These are phyloP conservation scores for Nemania sp. DNA, from an alignment of 2,329 filamentous ascomycete genomes.

Conservation along the genomic window DNA sequence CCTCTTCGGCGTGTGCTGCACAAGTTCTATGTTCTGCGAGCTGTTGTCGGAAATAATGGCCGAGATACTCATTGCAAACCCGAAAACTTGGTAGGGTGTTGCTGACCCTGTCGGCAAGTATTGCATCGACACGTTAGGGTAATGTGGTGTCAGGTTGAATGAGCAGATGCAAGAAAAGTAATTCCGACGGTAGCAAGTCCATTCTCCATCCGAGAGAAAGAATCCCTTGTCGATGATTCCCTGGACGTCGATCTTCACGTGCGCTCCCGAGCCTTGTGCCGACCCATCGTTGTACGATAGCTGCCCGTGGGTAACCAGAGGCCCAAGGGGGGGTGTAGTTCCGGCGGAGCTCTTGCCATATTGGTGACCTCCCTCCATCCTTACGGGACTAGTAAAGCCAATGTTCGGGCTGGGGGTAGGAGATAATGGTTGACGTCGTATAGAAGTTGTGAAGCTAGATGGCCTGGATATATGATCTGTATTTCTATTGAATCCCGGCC, in stretches of 20 bases:
- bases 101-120: slow-evolving; percentile 54
- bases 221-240: slow-evolving; percentile 89
- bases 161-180: slow-evolving; percentile 87
- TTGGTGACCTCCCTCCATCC: slow-evolving; percentile 52
- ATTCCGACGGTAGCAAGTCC: slow-evolving; percentile 91
- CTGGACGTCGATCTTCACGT: slow-evolving; percentile 72
- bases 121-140: slow-evolving; percentile 50
- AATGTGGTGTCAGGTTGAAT: slow-evolving; percentile 67
- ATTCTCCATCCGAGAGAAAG: slow-evolving; percentile 77
- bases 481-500: slow-evolving; percentile 53
- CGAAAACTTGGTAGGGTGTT: slow-evolving; percentile 66
- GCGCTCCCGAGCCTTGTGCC: slow-evolving; percentile 37
- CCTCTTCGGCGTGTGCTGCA: slow-evolving; percentile 89
- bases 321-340: slow-evolving; percentile 57
- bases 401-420: slow-evolving; percentile 55
- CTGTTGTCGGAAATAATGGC: slow-evolving; percentile 78
- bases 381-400: slow-evolving; percentile 49
- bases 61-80: slow-evolving; percentile 82
- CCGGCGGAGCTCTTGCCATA: slow-evolving; percentile 46
- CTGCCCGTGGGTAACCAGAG: slow-evolving; percentile 58
- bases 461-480: slow-evolving; percentile 56
- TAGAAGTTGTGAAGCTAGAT: slow-evolving; percentile 51
- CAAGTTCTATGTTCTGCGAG: slow-evolving; percentile 77
- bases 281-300: slow-evolving; percentile 61
- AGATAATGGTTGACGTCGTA: slow-evolving; percentile 57